Evolutionary conservation across 140 eudicot species (phyloP).

Genomic region (Stevia rebaudiana): DNA sequence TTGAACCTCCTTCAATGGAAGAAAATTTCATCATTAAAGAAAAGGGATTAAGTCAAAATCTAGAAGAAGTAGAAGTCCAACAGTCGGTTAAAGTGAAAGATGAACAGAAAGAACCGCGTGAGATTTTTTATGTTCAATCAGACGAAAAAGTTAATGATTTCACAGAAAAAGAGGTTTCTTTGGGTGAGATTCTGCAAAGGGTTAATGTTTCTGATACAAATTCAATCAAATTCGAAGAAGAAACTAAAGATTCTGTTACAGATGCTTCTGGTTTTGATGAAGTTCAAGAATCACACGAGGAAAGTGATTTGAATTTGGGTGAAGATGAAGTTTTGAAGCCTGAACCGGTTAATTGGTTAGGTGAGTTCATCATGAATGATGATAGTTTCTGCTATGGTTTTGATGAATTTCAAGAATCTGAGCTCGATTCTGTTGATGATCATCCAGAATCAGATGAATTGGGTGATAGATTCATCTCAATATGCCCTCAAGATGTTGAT

Average conservation of each 20-base stretch:
- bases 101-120: background rate
- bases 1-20: conserved; percentile 34
- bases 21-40: conserved; percentile 21
- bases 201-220: conserved; percentile 14
- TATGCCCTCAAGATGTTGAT: conserved; percentile 23
- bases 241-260: conserved; percentile 6
- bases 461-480: conserved; percentile 23
- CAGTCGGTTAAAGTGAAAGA: conserved; percentile 7
- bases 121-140: conserved; percentile 16
- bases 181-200: background rate
- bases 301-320: conserved; percentile 16
- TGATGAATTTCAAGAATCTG: conserved; percentile 24
- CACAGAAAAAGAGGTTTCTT: conserved; percentile 20
- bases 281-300: conserved; percentile 7
- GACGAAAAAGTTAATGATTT: conserved; percentile 11
- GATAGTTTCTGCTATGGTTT: conserved; percentile 32
- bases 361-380: conserved; percentile 25
- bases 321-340: conserved; percentile 16
- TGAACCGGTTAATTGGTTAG: conserved; percentile 32
- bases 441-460: conserved; percentile 26
- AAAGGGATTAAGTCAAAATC: conserved; percentile 4
- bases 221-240: conserved; percentile 5
- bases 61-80: conserved; percentile 3
- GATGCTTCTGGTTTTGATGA: conserved; percentile 4
- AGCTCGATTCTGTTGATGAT: conserved; percentile 9